Conservation (phyloP, 2,329 filamentous ascomycete species). For the Calonectria hawksworthii region DNA sequence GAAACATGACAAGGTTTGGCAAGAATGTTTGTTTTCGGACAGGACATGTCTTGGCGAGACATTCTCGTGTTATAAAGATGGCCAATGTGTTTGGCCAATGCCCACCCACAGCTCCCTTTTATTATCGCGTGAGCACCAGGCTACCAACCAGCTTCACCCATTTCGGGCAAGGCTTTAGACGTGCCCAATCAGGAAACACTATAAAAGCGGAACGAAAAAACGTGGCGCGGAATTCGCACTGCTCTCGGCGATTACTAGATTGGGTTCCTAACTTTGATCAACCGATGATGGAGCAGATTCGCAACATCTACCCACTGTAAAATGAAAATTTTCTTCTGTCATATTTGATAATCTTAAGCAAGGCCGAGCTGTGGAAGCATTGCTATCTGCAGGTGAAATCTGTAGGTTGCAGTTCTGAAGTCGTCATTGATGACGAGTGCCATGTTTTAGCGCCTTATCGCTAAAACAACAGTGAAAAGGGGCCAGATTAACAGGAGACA, state of each 20-base stretch:
- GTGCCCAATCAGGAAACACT: not conserved
- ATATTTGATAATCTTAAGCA: not conserved
- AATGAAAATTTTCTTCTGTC: not conserved
- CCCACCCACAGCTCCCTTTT: not conserved
- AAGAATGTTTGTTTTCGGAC: not conserved
- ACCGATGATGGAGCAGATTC: not conserved
- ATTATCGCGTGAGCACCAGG: not conserved
- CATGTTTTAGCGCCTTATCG: not conserved
- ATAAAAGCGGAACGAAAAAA: not conserved
- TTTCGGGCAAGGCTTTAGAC: not conserved
- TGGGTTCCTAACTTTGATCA: not conserved
- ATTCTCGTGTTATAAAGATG: not conserved
- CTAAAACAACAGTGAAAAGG: not conserved
- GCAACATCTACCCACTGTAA: not conserved
- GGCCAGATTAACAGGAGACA: no score
- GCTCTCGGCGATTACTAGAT: not conserved
- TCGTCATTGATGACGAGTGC: not conserved
- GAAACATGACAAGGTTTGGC: constrained; percentile 1
- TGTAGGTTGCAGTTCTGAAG: not conserved
- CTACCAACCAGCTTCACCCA: not conserved
- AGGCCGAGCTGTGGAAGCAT: not conserved
- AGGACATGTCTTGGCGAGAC: not conserved
- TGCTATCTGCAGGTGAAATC: not conserved
- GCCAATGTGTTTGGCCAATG: not conserved
- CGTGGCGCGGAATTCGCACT: not conserved